phyloP scores from a whole-genome alignment of 108 stramenopile species.

The Cylindrotheca fusiformis region DNA sequence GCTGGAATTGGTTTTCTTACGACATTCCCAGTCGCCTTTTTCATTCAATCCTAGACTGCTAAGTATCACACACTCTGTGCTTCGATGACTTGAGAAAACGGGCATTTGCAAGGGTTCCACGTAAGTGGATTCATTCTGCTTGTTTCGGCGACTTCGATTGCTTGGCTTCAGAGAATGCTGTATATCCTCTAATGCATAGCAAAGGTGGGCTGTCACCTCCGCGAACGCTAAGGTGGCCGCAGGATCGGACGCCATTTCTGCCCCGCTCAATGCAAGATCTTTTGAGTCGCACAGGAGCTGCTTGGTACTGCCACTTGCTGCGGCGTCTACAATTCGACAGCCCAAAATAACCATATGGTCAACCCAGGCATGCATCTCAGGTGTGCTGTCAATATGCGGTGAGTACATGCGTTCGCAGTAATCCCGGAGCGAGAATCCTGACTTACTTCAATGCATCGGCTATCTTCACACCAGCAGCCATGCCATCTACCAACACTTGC shows the following conservation, averaged over 20 bases:
- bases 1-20: too few relatives aligned
- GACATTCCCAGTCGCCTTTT: not conserved
- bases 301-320: constrained; percentile 56
- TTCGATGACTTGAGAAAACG: constrained; percentile 26
- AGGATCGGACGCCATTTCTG: constrained; percentile 59
- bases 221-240: constrained; percentile 65
- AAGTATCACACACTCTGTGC: constrained; percentile 43
- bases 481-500: constrained; percentile 65
- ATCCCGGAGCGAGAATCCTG: not conserved
- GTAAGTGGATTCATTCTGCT: constrained; percentile 20
- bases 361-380: constrained; percentile 54
- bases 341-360: constrained; percentile 56
- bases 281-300: constrained; percentile 50
- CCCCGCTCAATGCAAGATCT: constrained; percentile 45
- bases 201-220: constrained; percentile 80
- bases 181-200: constrained; percentile 70
- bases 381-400: constrained; percentile 40
- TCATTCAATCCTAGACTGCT: constrained; percentile 30
- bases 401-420: not conserved
- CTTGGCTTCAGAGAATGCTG: constrained; percentile 17
- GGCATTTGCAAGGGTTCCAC: constrained; percentile 14
- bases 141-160: constrained; percentile 16
- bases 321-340: constrained; percentile 60
- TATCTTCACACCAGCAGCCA: constrained; percentile 55
- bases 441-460: constrained; percentile 60